A percentile compares a stretch with the other conserved stretches of the same genome.
Evolutionary conservation across 2,329 filamentous ascomycete species (phyloP).

Genomic region (Xylaria sp.): DNA sequence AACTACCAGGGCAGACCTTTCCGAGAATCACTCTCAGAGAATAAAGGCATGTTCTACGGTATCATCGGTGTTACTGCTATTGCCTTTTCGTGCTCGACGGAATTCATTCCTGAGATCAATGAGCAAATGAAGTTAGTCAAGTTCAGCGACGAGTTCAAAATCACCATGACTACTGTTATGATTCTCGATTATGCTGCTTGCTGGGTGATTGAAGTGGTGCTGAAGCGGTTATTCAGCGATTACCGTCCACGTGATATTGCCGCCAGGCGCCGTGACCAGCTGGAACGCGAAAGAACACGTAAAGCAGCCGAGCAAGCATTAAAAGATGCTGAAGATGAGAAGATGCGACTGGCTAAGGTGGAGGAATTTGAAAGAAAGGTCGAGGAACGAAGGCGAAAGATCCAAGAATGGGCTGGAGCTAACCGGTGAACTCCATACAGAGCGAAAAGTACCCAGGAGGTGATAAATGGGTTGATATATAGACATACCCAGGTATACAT

Average conservation of each 20-base stretch:
- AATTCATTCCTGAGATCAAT: conserved; percentile 96
- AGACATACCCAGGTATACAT: conserved; percentile 20
- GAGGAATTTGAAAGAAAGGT: conserved; percentile 70
- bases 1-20: conserved; percentile 99
- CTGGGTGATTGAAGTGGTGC: conserved; percentile 84
- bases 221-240: conserved; percentile 90
- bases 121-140: conserved; percentile 91
- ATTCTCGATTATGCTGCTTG: conserved; percentile 86
- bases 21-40: conserved; percentile 94
- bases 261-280: conserved; percentile 84
- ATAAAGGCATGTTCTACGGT: conserved; percentile 98
- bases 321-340: conserved; percentile 64
- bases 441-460: not conserved
- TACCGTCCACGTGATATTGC: conserved; percentile 95
- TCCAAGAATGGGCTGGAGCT: conserved; percentile 60
- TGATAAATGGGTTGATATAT: conserved; percentile 9
- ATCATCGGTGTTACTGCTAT: conserved; percentile 89
- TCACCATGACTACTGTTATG: conserved; percentile 86
- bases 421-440: conserved; percentile 2
- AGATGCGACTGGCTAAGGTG: conserved; percentile 64
- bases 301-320: conserved; percentile 67
- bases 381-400: conserved; percentile 60
- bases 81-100: conserved; percentile 93
- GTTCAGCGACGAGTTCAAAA: conserved; percentile 89
- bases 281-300: conserved; percentile 77